These are phyloP conservation scores for Lenwebbia sp. DNA, from an alignment of 345 rosid species.

Conservation along the genomic window DNA sequence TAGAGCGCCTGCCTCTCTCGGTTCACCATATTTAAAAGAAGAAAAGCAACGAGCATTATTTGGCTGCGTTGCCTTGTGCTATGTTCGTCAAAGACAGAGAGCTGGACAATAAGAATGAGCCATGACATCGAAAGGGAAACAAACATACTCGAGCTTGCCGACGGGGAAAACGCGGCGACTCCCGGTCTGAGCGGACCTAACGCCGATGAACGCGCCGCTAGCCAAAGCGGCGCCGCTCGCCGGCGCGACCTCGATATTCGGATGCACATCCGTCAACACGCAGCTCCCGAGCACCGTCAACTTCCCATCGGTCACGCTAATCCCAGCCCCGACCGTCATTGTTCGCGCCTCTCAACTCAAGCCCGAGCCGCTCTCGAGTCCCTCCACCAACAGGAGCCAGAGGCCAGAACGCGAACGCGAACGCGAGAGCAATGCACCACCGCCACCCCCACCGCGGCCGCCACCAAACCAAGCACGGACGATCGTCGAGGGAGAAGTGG, in stretches of 20 bases:
- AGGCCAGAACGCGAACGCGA: not conserved
- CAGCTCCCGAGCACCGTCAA: slow-evolving; percentile 35
- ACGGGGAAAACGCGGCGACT: slow-evolving; percentile 46
- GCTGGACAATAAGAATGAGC: not conserved
- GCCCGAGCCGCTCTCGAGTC: not conserved
- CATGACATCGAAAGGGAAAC: not conserved
- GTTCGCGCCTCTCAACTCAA: not conserved
- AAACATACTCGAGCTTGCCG: slow-evolving; percentile 46
- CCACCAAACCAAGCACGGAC: not conserved
- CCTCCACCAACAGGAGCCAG: not conserved
- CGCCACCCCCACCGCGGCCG: not conserved
- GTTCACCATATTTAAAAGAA: not conserved
- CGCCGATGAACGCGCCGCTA: slow-evolving; percentile 57
- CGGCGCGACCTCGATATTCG: slow-evolving; percentile 28
- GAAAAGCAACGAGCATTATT: not conserved
- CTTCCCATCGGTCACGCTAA: slow-evolving; percentile 30
- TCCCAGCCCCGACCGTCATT: slow-evolving; percentile 56
- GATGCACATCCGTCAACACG: slow-evolving; percentile 28
- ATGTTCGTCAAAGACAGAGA: not conserved
- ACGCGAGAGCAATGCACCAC: not conserved
- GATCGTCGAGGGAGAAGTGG: not conserved
- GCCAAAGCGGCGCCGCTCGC: slow-evolving; percentile 19
- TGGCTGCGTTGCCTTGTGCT: not conserved
- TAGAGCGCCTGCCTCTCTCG: not conserved
- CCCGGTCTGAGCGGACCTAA: slow-evolving; percentile 32